phyloP scores from a whole-genome alignment of 1,139 yeast genomes.

The Barnettozyma hawaiiensis region DNA sequence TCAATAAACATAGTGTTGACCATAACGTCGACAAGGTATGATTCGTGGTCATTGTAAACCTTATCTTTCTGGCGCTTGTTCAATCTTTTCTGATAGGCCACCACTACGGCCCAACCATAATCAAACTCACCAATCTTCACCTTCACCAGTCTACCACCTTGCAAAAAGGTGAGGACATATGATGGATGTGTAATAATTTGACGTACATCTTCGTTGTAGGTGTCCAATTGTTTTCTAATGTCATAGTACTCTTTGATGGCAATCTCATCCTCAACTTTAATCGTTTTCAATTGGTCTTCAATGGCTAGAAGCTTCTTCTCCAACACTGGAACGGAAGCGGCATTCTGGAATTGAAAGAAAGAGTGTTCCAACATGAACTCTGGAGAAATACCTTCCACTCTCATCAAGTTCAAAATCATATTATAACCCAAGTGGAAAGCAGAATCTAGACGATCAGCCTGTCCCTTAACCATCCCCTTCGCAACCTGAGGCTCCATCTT shows the following conservation, averaged over 20 bases:
- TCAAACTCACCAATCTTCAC: slow-evolving; percentile 50
- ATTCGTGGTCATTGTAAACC: slow-evolving; percentile 69
- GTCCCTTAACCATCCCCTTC: slow-evolving; percentile 98
- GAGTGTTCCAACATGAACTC: slow-evolving; percentile 95
- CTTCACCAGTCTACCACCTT: slow-evolving; percentile 80
- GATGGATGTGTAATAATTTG: slow-evolving; percentile 92
- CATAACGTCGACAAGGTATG: slow-evolving; percentile 81
- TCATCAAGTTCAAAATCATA: slow-evolving; percentile 90
- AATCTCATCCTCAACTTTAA: slow-evolving; percentile 67
- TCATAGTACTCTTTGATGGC: slow-evolving; percentile 79
- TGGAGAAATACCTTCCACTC: slow-evolving; percentile 97
- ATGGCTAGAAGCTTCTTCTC: slow-evolving; percentile 57
- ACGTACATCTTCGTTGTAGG: slow-evolving; percentile 71
- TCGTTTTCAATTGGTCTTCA: slow-evolving; percentile 41
- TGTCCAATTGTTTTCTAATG: slow-evolving; percentile 60
- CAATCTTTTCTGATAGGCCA: slow-evolving; percentile 65
- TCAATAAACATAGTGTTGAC: slow-evolving; percentile 75
- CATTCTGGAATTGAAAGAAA: slow-evolving; percentile 92
- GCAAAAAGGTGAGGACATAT: slow-evolving; percentile 73
- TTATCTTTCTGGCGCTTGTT: slow-evolving; percentile 51
- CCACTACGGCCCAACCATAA: slow-evolving; percentile 95
- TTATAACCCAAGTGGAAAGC: slow-evolving; percentile 96
- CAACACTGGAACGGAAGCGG: slow-evolving; percentile 80
- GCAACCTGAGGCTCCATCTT: slow-evolving; percentile 99
- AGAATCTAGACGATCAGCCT: slow-evolving; percentile 91